Base-by-base conservation (phyloP, 2,329 filamentous ascomycete species). In the Aspergillus pseudotamarii region DNA sequence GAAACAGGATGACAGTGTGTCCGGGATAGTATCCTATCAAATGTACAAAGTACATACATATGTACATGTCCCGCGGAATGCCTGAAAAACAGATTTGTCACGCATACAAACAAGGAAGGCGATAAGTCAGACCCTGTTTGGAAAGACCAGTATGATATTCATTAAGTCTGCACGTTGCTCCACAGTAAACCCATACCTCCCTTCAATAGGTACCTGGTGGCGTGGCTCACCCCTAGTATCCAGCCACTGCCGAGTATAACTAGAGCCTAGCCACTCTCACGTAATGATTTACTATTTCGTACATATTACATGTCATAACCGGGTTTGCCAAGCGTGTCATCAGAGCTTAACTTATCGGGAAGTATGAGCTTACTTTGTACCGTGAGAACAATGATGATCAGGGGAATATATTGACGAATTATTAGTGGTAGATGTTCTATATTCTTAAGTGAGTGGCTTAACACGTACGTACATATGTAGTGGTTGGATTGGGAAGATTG, bases 271-370 rank as follows among this genome's bases (percentile, higher is more conserved):
- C 51, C 51, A 36, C 51, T n/a, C 30, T n/a, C 30, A 54, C 32
- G 51, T 36, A 36, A 54, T 54, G 11, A 19, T 26, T 34, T 34
- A n/a, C 50, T 6, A 34, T 53, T 36, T n/a, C 0, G 34, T 16
- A 19, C 16, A 54, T 10, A 8, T 4, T 23, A 36, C 32, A 36
- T 12, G 51, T 36, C 51, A 54, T 16, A 34, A 9, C 21, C 4
- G n/a, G 11, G 19, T 16, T 54, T n/a, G 51, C 51, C 51, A 54
- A 54, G 51, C 30, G 38, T 54, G 51, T 54, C 30, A 54, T 38
- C n/a, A 14, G 19, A 34, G 51, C 23, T 54, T 54, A 54, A 21
- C 19, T 23, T 54, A 16, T 8, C 19, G 30, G 51, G 32, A 21
- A 19, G 28, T 23, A 34, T 54, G 32, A 51, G 26, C 14, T 32